Percentiles rank a stretch among this genome's conserved stretches.
Evolutionary conservation across 495 filamentous ascomycete genomes (phyloP).

Genomic region (Extremus antarcticus): DNA sequence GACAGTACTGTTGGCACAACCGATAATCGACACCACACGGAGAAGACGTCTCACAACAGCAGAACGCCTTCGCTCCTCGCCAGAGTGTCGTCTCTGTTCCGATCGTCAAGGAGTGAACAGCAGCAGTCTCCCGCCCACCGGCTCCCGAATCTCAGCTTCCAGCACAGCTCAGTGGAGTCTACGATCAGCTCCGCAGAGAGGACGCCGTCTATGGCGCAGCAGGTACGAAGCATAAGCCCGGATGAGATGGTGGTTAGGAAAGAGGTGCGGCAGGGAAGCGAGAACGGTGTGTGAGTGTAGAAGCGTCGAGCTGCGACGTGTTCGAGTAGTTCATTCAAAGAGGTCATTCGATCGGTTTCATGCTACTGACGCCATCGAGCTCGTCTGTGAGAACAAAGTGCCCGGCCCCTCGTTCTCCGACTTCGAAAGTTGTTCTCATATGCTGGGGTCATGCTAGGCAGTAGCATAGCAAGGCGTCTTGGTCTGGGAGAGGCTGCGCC

Average conservation of each 20-base stretch:
- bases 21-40: neutral
- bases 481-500: too few relatives aligned
- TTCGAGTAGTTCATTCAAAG: too few relatives aligned
- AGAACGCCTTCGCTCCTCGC: neutral
- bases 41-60: neutral
- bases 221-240: neutral
- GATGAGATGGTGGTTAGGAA: neutral
- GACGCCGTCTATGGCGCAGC: neutral
- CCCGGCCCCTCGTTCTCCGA: too few relatives aligned
- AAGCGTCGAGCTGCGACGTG: neutral
- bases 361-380: too few relatives aligned
- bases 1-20: neutral
- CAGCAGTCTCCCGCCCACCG: neutral
- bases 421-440: too few relatives aligned
- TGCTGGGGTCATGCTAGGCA: too few relatives aligned
- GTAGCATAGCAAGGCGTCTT: too few relatives aligned
- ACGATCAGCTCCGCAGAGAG: neutral
- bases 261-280: constrained; percentile 5
- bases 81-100: neutral
- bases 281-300: neutral
- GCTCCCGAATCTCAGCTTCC: neutral
- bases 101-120: neutral
- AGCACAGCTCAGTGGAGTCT: neutral
- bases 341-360: too few relatives aligned
- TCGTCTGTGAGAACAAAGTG: too few relatives aligned